These are phyloP conservation scores for Cardiosporidium cionae DNA, from an alignment of 169 alveolate genomes.

Conservation along the genomic window DNA sequence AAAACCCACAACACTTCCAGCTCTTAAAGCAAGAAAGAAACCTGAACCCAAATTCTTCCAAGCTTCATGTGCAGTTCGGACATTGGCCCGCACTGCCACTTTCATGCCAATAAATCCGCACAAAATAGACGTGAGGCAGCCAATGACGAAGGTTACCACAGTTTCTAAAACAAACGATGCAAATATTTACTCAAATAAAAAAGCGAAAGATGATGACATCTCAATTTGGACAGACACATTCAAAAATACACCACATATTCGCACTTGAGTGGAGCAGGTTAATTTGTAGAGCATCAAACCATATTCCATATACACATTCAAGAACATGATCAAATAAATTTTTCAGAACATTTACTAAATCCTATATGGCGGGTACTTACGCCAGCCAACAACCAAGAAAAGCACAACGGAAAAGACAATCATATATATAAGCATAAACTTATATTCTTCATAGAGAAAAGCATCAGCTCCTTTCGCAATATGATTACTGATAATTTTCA, in stretches of 20 bases:
- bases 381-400: conserved; percentile 12
- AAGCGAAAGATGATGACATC: too few relatives aligned
- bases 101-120: conserved; percentile 81
- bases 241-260: too few relatives aligned
- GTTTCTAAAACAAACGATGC: conserved; percentile 38
- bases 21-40: conserved; percentile 65
- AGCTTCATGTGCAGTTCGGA: conserved; percentile 67
- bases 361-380: too few relatives aligned
- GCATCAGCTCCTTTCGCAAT: conserved; percentile 80
- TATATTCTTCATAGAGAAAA: conserved; percentile 72
- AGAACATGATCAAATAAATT: too few relatives aligned
- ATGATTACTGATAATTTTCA: conserved; percentile 53
- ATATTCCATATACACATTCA: too few relatives aligned
- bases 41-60: conserved; percentile 56
- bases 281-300: too few relatives aligned
- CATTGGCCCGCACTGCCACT: conserved; percentile 70
- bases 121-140: conserved; percentile 73
- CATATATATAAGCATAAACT: conserved; percentile 61
- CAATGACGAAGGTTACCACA: conserved; percentile 68
- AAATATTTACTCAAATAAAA: too few relatives aligned
- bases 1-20: conserved; percentile 80
- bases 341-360: too few relatives aligned
- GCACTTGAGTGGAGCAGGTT: too few relatives aligned
- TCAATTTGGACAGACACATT: too few relatives aligned
- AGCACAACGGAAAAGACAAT: conserved; percentile 57